A percentile compares a stretch with the other conserved stretches of the same genome.
These are phyloP conservation scores for Chenopodium formosanum DNA, from an alignment of 148 eudicot species.

Conservation along the genomic window DNA sequence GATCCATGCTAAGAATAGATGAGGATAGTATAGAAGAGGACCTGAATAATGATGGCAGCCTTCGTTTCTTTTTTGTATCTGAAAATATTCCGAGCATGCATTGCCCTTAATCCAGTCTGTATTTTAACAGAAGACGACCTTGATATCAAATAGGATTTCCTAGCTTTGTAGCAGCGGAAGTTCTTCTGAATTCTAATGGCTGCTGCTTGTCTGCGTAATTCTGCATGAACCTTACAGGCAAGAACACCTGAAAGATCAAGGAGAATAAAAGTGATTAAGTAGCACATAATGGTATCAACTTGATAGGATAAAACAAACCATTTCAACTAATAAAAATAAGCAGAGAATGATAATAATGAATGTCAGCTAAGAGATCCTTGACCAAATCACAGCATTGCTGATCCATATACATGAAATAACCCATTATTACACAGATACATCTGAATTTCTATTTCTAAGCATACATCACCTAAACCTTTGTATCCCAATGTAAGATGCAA, in stretches of 20 bases:
- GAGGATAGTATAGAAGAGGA: conserved; percentile 22
- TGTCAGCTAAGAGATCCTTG: neutral
- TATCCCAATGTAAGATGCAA: neutral
- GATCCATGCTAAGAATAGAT: conserved; percentile 8
- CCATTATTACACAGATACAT: neutral
- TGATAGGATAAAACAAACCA: neutral
- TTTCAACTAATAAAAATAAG: neutral
- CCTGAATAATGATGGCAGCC: conserved; percentile 87
- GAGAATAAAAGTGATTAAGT: conserved; percentile 4
- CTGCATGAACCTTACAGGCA: conserved; percentile 77
- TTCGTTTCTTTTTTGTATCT: conserved; percentile 80
- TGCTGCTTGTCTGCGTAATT: conserved; percentile 76
- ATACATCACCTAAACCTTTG: too few relatives aligned
- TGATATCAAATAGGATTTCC: conserved; percentile 50
- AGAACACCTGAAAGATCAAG: conserved; percentile 46
- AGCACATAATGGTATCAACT: neutral
- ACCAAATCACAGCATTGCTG: neutral
- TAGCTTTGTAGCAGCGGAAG: conserved; percentile 55
- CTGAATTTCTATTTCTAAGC: neutral
- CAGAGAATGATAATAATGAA: neutral
- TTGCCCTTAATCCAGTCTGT: conserved; percentile 89
- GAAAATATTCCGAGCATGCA: conserved; percentile 84
- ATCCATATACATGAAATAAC: neutral
- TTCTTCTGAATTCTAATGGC: conserved; percentile 84
- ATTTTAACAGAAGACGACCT: conserved; percentile 57